A percentile compares a stretch with the other conserved stretches of the same genome.
These are phyloP conservation scores for Dalbergia cochinchinensis DNA, from an alignment of 306 rosid genomes.

Conservation along the genomic window DNA sequence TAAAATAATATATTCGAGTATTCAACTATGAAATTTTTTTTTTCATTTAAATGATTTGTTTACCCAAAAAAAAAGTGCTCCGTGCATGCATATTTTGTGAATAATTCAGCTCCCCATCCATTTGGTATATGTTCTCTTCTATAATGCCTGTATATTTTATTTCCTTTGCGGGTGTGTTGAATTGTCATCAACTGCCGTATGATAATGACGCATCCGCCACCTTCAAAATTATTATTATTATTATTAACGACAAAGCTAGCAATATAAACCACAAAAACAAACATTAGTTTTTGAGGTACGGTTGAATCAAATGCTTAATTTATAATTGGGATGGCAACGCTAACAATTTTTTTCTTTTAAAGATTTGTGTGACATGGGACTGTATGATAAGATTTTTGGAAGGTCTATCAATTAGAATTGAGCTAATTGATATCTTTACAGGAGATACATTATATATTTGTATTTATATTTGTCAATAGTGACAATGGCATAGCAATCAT, in stretches of 20 bases:
- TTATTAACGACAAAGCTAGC: not conserved
- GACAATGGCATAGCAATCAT: not conserved
- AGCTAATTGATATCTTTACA: not conserved
- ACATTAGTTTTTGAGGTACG: not conserved
- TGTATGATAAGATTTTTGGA: not conserved
- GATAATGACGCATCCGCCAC: slow-evolving; percentile 21
- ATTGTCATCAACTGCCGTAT: not conserved
- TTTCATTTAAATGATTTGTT: not conserved
- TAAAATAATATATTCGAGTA: not conserved
- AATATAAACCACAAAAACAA: not conserved
- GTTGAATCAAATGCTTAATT: not conserved
- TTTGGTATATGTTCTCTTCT: too few relatives aligned
- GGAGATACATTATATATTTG: not conserved
- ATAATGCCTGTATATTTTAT: slow-evolving; percentile 10
- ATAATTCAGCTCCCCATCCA: too few relatives aligned
- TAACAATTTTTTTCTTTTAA: not conserved
- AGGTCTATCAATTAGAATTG: not conserved
- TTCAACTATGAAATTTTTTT: too few relatives aligned
- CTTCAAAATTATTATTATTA: too few relatives aligned
- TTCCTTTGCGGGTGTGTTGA: not conserved
- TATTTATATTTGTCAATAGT: not conserved
- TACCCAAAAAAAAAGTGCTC: not conserved
- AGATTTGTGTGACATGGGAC: not conserved
- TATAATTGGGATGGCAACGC: not conserved
- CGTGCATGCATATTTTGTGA: not conserved